Base-by-base conservation (phyloP, 371 early-diverging fungal genomes). In the Cokeromyces recurvatus region DNA sequence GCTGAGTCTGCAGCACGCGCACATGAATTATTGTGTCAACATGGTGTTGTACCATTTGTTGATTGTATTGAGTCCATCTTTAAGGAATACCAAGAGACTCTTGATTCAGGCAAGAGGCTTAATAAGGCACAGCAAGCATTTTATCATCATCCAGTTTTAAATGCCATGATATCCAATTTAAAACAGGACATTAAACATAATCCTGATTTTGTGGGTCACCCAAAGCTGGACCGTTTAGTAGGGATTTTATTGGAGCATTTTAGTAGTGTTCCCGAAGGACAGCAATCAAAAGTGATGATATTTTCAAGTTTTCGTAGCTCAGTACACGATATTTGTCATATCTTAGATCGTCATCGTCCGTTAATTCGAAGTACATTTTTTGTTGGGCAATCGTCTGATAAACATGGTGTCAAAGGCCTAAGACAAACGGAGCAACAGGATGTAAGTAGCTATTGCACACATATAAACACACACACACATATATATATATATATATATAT, bases 241-340 rank as follows among this genome's bases (percentile, higher is more conserved):
- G 53, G 72, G 4, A 57, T 85, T 1, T 67, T 94, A 0, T 48
- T 81, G 2, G 57, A 71, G n/a, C 94, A 94, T 62, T 84, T 95
- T 48, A 17, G 22, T 22, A 42, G 57, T 22, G 19, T 22, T 4
- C 32, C 38, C 11, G 27, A 41, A 2, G 51, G 38, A 0, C 49
- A 47, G 3, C 32, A 77, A 4, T 91, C 94, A 0, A 70, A 89
- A 12, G 82, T 90, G 27, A 97, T 97, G 70, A 68, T 97, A 4
- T 97, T 97, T 70, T 86, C 92, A 3, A 81, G 86, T 52, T 91
- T 66, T 56, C 84, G 97, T 14, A 90, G 84, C 25, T 86, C 91
- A 1, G 96, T 97, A 1, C 82, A 84, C 29, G 95, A 94, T 64
- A 92, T 97, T 59, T 71, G 76, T 11, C 58, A 69, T 0, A 73